Evolutionary conservation across 2,329 filamentous ascomycete species (phyloP).

Genomic region (Clonostachys solani): DNA sequence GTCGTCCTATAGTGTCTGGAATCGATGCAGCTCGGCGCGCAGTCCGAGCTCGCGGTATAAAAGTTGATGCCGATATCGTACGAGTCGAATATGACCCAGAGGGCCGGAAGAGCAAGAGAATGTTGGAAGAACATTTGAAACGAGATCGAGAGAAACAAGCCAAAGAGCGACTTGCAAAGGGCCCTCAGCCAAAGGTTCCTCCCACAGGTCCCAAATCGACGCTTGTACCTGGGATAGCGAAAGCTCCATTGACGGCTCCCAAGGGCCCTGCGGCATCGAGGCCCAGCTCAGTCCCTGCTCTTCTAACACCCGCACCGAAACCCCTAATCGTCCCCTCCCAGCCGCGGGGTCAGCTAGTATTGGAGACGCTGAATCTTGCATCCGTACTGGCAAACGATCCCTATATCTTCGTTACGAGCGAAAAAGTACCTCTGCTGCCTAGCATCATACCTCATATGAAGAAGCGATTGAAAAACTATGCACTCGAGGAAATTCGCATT

Average conservation of each 20-base stretch:
- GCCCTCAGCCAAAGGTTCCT: conserved; percentile 16
- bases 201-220: conserved; percentile 30
- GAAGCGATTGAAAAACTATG: conserved; percentile 79
- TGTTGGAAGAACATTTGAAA: conserved; percentile 72
- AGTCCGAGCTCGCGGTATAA: conserved; percentile 69
- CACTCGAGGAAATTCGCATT: conserved; percentile 75
- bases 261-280: conserved; percentile 70
- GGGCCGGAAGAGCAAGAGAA: conserved; percentile 73
- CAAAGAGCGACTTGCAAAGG: conserved; percentile 22
- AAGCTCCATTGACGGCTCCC: conserved; percentile 76
- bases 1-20: conserved; percentile 52
- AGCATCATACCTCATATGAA: conserved; percentile 87
- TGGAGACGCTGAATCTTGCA: conserved; percentile 65
- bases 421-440: conserved; percentile 79
- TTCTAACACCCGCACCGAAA: conserved; percentile 5
- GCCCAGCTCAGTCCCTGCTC: conserved; percentile 18
- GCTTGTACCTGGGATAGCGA: conserved; percentile 17
- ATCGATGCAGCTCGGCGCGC: conserved; percentile 79
- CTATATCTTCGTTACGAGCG: conserved; percentile 85
- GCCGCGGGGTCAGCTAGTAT: conserved; percentile 22
- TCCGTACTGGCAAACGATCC: conserved; percentile 72
- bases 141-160: conserved; percentile 60
- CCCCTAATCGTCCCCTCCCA: conserved; percentile 17
- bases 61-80: conserved; percentile 73
- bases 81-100: conserved; percentile 87